Base-by-base conservation (phyloP, 148 eudicot genomes). In the Diospyros kaki region DNA sequence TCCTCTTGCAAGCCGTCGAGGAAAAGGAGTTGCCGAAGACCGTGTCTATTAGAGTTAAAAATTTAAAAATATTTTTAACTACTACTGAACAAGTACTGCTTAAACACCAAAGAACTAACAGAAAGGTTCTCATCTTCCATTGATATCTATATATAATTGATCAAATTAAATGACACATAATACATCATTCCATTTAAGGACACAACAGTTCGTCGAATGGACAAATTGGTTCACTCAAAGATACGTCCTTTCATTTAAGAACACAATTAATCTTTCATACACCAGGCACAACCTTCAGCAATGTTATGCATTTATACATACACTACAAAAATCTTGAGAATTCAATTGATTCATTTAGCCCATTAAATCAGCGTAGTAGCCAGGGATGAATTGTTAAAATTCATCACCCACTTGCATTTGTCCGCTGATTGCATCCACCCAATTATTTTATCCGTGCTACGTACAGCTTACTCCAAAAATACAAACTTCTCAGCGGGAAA, bases 1-100 rank as follows among this genome's bases (percentile, higher is more conserved):
- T 80, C 83, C 17, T 80, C 83, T 14, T 75, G 59, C 14, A 80
- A 78, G 52, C 39, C 72, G 42, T 80, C 83, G 6, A 80, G 76
- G 50, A 80, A 80, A 10, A 80, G 61, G 50, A 80, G 83, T 51
- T 72, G 66, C 2, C 76, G 59, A 40, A 80, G 79, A 51, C 79
- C 79, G 17, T 75, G 50, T 58, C 72, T 75, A 67, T 41, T 4
- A 18, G 14, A 62, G 13, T 6, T 9, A 55, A 55, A 55, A 6
- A 6, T 3, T 28, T 28, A 62, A 28, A 62, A 18, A 18, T 60
- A 60, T 18, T 48, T 4, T 48, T 48, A 48, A 48, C 52, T 0
- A 8, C 8, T 48, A 8, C 8, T 8, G 52, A 8, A 4, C 4
- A 48, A 8, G 8, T 48, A 48, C 6, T 48, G 52, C 0, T 48